Conservation (phyloP, 768 basidiomycete genomes). For the Pleurotus citrinopileatus region DNA sequence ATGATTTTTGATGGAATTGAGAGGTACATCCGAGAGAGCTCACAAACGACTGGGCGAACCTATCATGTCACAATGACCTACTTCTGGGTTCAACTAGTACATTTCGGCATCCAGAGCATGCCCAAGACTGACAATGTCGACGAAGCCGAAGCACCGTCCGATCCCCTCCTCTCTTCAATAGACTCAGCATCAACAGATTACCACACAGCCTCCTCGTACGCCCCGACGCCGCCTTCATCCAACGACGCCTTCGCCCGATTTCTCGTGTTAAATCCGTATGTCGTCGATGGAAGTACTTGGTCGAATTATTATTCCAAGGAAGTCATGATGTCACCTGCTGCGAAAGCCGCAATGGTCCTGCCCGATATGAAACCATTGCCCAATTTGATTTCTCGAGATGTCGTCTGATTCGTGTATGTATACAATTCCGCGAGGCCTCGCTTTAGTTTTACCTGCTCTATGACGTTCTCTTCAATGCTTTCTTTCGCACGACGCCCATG, state of each 20-base stretch:
- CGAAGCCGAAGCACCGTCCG: slow-evolving; percentile 13
- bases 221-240: slow-evolving; percentile 7
- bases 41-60: slow-evolving; percentile 31
- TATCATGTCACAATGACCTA: slow-evolving; percentile 49
- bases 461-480: too few species aligned
- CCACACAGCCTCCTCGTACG: slow-evolving; percentile 3
- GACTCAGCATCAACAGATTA: background rate
- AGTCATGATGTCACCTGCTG: slow-evolving; percentile 38
- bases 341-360: slow-evolving; percentile 38
- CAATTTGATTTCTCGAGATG: slow-evolving; percentile 34
- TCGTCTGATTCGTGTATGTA: too few species aligned
- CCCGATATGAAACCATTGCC: slow-evolving; percentile 44
- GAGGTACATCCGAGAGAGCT: slow-evolving; percentile 33
- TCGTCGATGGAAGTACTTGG: slow-evolving; percentile 40
- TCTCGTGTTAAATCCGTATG: slow-evolving; percentile 36
- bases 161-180: background rate
- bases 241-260: slow-evolving; percentile 29
- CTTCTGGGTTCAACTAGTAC: slow-evolving; percentile 49
- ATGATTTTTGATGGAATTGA: slow-evolving; percentile 41
- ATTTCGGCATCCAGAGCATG: slow-evolving; percentile 41
- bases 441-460: too few species aligned
- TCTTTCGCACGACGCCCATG: too few species aligned
- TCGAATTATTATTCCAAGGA: slow-evolving; percentile 41
- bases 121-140: too few species aligned
- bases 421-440: too few species aligned